These are phyloP conservation scores for Globisporangium rhizosaccharum DNA, from an alignment of 352 stramenopile genomes.

Conservation along the genomic window DNA sequence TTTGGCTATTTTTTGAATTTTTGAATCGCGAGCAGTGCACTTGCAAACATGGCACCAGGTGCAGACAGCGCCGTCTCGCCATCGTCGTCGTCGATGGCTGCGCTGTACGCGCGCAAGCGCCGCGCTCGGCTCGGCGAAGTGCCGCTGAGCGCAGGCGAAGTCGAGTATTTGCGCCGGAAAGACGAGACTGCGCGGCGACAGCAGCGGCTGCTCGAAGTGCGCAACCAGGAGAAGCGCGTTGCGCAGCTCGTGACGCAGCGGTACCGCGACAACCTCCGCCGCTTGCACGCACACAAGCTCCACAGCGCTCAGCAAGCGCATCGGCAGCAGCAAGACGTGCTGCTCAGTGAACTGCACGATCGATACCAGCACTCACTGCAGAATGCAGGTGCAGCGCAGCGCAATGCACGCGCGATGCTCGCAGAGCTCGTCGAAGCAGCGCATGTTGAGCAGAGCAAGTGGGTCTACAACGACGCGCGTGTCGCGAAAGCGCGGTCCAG, in stretches of 20 bases:
- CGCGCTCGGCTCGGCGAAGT: conserved; percentile 31
- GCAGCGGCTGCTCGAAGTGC: conserved; percentile 48
- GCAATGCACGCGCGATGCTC: conserved; percentile 50
- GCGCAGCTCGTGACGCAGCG: conserved; percentile 65
- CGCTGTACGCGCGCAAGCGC: conserved; percentile 16
- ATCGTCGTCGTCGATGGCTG: conserved; percentile 11
- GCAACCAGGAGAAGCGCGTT: conserved; percentile 49
- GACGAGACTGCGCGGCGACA: conserved; percentile 50
- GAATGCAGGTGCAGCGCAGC: conserved; percentile 55
- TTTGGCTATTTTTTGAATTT: no score
- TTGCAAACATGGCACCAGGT: no score
- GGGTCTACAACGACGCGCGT: conserved; percentile 31
- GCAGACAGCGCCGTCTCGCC: not conserved
- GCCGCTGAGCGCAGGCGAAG: conserved; percentile 57
- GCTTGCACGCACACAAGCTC: conserved; percentile 36
- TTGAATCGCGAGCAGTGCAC: no score
- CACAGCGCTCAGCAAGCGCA: conserved; percentile 21
- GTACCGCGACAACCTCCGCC: conserved; percentile 60
- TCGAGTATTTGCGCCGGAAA: conserved; percentile 47
- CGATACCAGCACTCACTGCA: conserved; percentile 59
- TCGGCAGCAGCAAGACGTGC: conserved; percentile 23
- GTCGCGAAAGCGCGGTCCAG: conserved; percentile 25
- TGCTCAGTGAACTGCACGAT: conserved; percentile 40
- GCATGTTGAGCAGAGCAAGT: conserved; percentile 50
- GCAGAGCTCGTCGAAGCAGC: conserved; percentile 46